A percentile compares a stretch with the other conserved stretches of the same genome.
These are phyloP conservation scores for Salicornia ramosissima DNA, from an alignment of 148 eudicot species.

Conservation along the genomic window DNA sequence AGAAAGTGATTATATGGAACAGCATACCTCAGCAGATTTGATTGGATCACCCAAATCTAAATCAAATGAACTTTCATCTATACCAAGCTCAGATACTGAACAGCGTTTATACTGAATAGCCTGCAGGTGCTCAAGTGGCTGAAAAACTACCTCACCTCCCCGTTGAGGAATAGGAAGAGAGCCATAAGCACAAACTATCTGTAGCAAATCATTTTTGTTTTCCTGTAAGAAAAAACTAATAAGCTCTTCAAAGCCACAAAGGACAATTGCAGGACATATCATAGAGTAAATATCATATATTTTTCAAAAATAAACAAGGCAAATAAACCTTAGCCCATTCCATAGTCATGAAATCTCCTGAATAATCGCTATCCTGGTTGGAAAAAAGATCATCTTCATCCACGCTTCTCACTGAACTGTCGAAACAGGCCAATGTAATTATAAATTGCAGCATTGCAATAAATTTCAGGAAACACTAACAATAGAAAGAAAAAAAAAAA, in stretches of 20 bases:
- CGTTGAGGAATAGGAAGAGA: conserved; percentile 58
- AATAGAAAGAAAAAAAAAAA: no score
- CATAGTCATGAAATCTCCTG: conserved; percentile 55
- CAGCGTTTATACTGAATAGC: conserved; percentile 62
- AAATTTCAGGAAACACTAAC: background rate
- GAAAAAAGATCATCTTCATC: conserved; percentile 59
- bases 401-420: conserved; percentile 79
- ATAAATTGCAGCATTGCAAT: background rate
- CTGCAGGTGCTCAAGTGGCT: conserved; percentile 90
- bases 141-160: conserved; percentile 68
- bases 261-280: conserved; percentile 12
- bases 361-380: conserved; percentile 45
- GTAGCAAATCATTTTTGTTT: conserved; percentile 65
- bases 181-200: conserved; percentile 72
- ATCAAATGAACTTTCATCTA: conserved; percentile 38
- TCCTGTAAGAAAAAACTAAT: conserved; percentile 44
- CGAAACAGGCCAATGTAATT: conserved; percentile 30
- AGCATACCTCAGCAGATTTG: conserved; percentile 50
- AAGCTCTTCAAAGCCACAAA: conserved; percentile 1
- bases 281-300: conserved; percentile 11
- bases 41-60: conserved; percentile 31
- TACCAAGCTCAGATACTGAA: conserved; percentile 53
- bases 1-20: conserved; percentile 18
- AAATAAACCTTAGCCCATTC: conserved; percentile 83
- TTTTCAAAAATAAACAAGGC: conserved; percentile 18